A percentile compares a stretch with the other conserved stretches of the same genome.
Conservation (phyloP, 2,329 filamentous ascomycete genomes). For the Aureobasidium sp. region DNA sequence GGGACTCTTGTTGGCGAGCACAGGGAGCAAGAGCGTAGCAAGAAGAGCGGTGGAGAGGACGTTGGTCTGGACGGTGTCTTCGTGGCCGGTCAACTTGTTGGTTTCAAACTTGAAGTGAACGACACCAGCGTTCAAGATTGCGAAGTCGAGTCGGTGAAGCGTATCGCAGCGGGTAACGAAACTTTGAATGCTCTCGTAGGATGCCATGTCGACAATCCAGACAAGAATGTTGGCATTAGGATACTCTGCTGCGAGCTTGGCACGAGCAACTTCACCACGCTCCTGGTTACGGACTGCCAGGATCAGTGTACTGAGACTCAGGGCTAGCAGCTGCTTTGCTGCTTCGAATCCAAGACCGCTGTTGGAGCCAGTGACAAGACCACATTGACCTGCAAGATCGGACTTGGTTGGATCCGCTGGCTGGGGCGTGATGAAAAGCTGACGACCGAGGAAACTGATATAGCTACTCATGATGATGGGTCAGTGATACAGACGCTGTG, state of each 20-base stretch:
- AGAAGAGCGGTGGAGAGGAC: not conserved
- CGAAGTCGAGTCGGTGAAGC: constrained; percentile 39
- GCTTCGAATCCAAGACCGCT: constrained; percentile 52
- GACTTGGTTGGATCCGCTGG: not conserved
- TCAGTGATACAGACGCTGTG: too few relatives aligned
- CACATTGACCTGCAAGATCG: not conserved
- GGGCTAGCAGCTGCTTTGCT: constrained; percentile 44
- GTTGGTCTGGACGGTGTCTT: not conserved
- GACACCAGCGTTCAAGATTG: constrained; percentile 45
- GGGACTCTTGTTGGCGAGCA: not conserved
- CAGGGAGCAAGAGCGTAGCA: not conserved
- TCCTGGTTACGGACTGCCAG: constrained; percentile 46
- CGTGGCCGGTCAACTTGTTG: not conserved
- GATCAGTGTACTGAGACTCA: constrained; percentile 46
- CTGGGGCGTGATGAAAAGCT: not conserved
- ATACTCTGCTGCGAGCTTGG: constrained; percentile 35
- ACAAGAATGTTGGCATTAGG: constrained; percentile 27
- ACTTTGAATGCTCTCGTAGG: constrained; percentile 32
- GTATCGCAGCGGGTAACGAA: constrained; percentile 33
- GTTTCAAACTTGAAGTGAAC: constrained; percentile 13
- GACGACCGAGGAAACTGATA: not conserved
- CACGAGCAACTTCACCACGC: constrained; percentile 47
- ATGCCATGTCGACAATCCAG: constrained; percentile 36
- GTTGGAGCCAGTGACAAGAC: constrained; percentile 50
- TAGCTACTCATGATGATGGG: not conserved